Evolutionary conservation across 2,329 filamentous ascomycete species (phyloP), one percentile per base, ranked within the genome.

Genomic region (Ophiostoma ulmi): DNA sequence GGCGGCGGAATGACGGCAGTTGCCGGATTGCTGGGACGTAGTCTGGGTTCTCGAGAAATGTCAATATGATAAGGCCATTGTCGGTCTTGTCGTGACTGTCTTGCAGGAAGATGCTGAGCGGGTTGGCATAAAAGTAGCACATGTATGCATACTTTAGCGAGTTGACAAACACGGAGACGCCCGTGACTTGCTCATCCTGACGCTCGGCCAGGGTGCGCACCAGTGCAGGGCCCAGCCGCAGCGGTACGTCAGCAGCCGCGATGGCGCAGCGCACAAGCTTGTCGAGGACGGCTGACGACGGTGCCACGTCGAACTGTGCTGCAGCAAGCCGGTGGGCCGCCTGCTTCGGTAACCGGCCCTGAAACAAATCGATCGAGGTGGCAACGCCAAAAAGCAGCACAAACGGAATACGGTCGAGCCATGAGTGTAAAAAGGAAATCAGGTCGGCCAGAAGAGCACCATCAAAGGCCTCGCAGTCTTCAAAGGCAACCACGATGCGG

Each of bases 391-490:
- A 91, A 1, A 96, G 81, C 0, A 93, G 82, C 1, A 91, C 87
- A 73, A 95, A 93, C 0, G 90, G 90, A 66, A 95, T 91, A 35
- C 90, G 89, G 74, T 91, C 87, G 10, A 87, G 85, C 91, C 92
- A 95, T 4, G 83, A 83, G 71, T 87, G 86, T 72, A 94, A 84
- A 5, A 94, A 83, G 52, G 84, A 83, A 65, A 94, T 85, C 48
- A 93, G 77, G 71, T 94, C 91, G 1, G 88, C 88, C 14, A 96
- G 80, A n/a, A 95, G 79, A 39, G 81, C 81, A 66, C 87, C 87
- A 75, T 94, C 91, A 76, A 95, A 94, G 0, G 90, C 91, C 79
- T 95, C 92, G 73, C 91, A 93, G 76, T 95, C 92, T 77, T 93
- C 90, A 72, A 95, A 88, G 0, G 90, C 88, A 67, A 96, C 82